Conservation (phyloP, 108 stramenopile species). For the Chaetoceros muelleri region DNA sequence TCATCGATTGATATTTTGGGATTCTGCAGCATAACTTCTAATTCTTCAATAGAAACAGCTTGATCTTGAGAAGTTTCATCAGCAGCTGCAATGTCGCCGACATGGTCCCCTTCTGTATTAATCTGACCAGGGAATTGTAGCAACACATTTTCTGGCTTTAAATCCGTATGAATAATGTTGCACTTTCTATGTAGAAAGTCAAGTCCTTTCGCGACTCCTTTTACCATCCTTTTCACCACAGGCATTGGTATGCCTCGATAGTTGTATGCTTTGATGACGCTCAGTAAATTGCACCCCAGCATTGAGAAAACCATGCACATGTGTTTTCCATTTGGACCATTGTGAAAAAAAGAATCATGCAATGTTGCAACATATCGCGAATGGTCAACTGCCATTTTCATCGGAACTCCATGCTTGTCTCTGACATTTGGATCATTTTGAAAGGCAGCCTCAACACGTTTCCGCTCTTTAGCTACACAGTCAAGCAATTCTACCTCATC, state of each 20-base stretch:
- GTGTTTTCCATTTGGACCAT: conserved; percentile 91
- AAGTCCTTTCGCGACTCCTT: conserved; percentile 83
- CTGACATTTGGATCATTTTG: conserved; percentile 28
- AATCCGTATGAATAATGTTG: conserved; percentile 96
- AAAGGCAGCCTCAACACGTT: conserved; percentile 26
- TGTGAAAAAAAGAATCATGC: conserved; percentile 91
- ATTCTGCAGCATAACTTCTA: conserved; percentile 42
- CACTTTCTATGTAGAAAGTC: conserved; percentile 93
- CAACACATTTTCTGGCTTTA: conserved; percentile 97
- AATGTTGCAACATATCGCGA: conserved; percentile 78
- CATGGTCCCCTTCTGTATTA: conserved; percentile 16
- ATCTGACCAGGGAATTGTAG: conserved; percentile 52
- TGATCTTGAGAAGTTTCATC: neutral
- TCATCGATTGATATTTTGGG: conserved; percentile 41
- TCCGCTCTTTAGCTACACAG: conserved; percentile 64
- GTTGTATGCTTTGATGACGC: conserved; percentile 91
- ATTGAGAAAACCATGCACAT: conserved; percentile 98
- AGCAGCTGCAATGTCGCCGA: conserved; percentile 2
- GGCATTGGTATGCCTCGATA: conserved; percentile 91
- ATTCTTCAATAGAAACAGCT: conserved; percentile 45
- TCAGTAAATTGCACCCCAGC: conserved; percentile 91
- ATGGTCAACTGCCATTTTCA: conserved; percentile 45
- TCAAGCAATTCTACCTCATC: conserved; percentile 95
- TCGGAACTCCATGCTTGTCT: conserved; percentile 28
- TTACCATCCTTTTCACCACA: conserved; percentile 84